Base-by-base conservation (phyloP, 768 basidiomycete genomes). In the Mycena vitilis region DNA sequence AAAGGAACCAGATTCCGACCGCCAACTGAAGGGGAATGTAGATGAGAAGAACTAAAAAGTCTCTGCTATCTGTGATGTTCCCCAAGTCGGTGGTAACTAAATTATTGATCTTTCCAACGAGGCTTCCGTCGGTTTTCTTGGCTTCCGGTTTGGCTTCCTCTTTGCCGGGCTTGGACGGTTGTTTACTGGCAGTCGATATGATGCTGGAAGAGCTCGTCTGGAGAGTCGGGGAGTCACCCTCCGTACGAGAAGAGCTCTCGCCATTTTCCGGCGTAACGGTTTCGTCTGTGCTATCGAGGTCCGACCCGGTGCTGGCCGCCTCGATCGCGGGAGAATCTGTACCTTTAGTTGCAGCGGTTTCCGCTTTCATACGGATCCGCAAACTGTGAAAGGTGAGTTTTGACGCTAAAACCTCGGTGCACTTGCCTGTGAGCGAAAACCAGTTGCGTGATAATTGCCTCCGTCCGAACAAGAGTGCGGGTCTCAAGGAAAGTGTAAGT, bases 101-200 rank as follows among this genome's bases (percentile, higher is more conserved):
- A 64, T 93, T 94, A 77, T 91, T 94, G 73, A 94, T 89, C 74
- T 88, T 91, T 12, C 93, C 93, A 44, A 89, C 86, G n/a, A 92
- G 76, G 73, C 89, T 88, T 11, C 78, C 64, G 5, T 45, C 68
- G 45, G 55, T 42, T 48, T 74, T 74, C 52, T 66, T 71, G 1
- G 51, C 64, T 4, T 63, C 68, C 45, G 52, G 44, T 40, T 73
- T 71, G 0, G 53, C 54, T 47, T 61, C 67, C 34, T 57, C 34
- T 42, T 57, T 62, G 30, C 47, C 42, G 34, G 54, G 34, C 23
- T 62, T 52, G n/a, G 51, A 16, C n/a, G 60, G 48, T 42, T 45
- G 15, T 16, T 65, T 70, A 36, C 58, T 59, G 6, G 64, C 48
- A 0, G 59, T 37, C 22, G 70, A 70, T n/a, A 63, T 63, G 47